These are phyloP conservation scores for Trichoderma erinaceum DNA, from an alignment of 495 filamentous ascomycete genomes.

Conservation along the genomic window DNA sequence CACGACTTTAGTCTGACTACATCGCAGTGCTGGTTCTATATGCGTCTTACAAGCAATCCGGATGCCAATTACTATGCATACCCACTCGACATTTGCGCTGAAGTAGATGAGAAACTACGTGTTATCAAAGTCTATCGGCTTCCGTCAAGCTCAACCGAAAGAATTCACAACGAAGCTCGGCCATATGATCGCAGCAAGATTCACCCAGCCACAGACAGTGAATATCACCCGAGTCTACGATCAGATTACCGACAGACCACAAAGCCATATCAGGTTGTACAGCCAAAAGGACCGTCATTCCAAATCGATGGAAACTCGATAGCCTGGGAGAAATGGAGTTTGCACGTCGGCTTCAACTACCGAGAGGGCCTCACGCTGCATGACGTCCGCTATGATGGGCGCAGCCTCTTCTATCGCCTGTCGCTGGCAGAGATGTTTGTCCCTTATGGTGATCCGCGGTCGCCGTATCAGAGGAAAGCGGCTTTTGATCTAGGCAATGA, in stretches of 20 bases:
- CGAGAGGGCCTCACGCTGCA: conserved; percentile 89
- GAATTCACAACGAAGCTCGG: conserved; percentile 52
- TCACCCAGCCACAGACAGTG: conserved; percentile 82
- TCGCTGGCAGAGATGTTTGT: conserved; percentile 96
- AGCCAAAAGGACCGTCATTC: conserved; percentile 92
- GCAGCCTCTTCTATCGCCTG: conserved; percentile 84
- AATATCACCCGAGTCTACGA: conserved; percentile 57
- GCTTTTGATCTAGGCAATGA: conserved; percentile 95
- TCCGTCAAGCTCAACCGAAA: background rate
- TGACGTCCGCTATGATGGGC: conserved; percentile 87
- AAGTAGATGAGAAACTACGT: background rate
- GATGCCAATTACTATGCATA: conserved; percentile 24
- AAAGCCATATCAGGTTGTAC: conserved; percentile 93
- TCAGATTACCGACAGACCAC: conserved; percentile 52
- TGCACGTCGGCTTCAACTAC: conserved; percentile 95
- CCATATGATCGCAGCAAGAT: background rate
- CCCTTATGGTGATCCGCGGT: conserved; percentile 89
- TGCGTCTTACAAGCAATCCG: conserved; percentile 17
- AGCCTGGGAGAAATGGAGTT: conserved; percentile 91
- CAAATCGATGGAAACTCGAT: conserved; percentile 65
- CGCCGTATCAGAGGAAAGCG: conserved; percentile 89
- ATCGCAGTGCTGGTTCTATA: conserved; percentile 17
- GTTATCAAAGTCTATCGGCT: background rate
- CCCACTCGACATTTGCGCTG: conserved; percentile 18
- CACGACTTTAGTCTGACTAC: background rate